Evolutionary conservation across 148 eudicot species (phyloP), one percentile per base, ranked within the genome.

Genomic region (Rheum nobile): DNA sequence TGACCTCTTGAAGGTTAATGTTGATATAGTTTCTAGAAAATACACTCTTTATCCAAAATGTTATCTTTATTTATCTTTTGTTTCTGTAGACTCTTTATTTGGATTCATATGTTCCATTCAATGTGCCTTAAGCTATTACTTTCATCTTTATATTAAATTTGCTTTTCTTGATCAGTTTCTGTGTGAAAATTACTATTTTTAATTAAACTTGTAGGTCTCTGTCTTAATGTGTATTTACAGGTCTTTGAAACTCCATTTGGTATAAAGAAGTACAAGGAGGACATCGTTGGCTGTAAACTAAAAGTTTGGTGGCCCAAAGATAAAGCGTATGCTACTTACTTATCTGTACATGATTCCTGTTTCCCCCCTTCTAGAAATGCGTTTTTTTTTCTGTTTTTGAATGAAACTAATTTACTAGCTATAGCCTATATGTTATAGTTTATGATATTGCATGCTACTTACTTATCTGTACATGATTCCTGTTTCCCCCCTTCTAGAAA

Each of bases 231-330:
- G 48, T n/a, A 9, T 71, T 41, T 43, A 3, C 48, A 71, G 73
- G 50, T 71, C 8, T 71, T 38, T 71, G 73, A 71, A 71, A 71
- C 73, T 41, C 50, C 73, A 41, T 71, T 38, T 71, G 73, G 73
- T 71, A 71, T 24, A 43, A 71, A 71, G 48, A 71, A 39, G 50
- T 71, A 71, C 17, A 71, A 71, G 50, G 73, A 71, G 73, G 73
- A 71, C 31, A 71, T 71, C 41, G 50, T 71, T 71, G 73, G 73
- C 12, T 71, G 46, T 32, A 71, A 21, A 43, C 48, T 71, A n/a
- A 71, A 71, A 41, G 73, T 71, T 39, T 71, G 34, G 29, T 71
- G 73, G 73, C 73, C 73, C 34, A 71, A 38, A 43, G 73, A 71
- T 41, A 71, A 71, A 39, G 44, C 22, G 72, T 69, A 69, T 35